Conservation (phyloP, 2,329 filamentous ascomycete genomes). For the Colletotrichum sp. region DNA sequence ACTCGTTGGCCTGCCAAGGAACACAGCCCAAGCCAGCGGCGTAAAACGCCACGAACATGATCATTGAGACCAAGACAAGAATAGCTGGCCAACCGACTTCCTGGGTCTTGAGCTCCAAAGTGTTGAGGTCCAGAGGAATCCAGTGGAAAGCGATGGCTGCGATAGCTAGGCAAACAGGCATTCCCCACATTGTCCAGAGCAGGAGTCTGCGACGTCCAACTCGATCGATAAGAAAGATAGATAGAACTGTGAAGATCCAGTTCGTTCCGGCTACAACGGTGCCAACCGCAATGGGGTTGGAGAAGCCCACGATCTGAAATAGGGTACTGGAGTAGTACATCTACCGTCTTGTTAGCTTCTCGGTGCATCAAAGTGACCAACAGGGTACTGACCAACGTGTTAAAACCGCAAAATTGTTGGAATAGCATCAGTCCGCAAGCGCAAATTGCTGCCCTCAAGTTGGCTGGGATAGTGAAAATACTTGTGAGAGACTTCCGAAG, state of each 20-base stretch:
- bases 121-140: background rate
- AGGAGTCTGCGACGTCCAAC: slow-evolving; percentile 50
- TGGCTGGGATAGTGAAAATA: slow-evolving; percentile 38
- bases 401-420: slow-evolving; percentile 27
- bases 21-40: slow-evolving; percentile 25
- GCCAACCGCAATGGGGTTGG: slow-evolving; percentile 47
- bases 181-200: slow-evolving; percentile 36
- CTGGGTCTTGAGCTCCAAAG: background rate
- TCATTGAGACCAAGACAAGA: background rate
- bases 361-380: background rate
- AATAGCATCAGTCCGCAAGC: slow-evolving; percentile 50
- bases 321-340: slow-evolving; percentile 20
- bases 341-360: background rate
- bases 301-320: slow-evolving; percentile 27
- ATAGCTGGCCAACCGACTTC: background rate
- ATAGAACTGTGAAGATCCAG: slow-evolving; percentile 54
- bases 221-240: slow-evolving; percentile 50
- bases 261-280: slow-evolving; percentile 49
- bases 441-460: slow-evolving; percentile 42
- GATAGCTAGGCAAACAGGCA: background rate
- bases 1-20: slow-evolving; percentile 26
- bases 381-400: background rate
- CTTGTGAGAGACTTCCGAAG: slow-evolving; percentile 22
- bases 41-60: slow-evolving; percentile 28
- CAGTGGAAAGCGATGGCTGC: background rate